A percentile compares a stretch with the other conserved stretches of the same genome.
These are phyloP conservation scores for Neoarthrinium moseri DNA, from an alignment of 2,329 filamentous ascomycete genomes.

Conservation along the genomic window DNA sequence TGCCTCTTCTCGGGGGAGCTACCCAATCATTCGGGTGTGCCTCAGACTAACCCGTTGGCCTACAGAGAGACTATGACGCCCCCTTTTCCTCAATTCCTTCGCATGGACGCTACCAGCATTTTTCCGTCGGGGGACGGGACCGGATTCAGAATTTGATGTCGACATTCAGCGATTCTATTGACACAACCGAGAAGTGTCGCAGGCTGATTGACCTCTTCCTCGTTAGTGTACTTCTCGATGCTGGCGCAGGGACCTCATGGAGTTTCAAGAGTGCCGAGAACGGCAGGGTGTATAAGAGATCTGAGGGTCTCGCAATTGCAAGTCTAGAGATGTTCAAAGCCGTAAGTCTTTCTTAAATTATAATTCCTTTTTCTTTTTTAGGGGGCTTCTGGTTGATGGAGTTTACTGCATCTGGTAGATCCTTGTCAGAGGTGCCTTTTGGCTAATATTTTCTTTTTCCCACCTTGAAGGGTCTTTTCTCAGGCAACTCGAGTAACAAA, in stretches of 20 bases:
- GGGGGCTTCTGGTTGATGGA: neutral
- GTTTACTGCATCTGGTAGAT: too few relatives aligned
- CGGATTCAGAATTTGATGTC: conserved; percentile 41
- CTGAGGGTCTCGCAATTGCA: conserved; percentile 49
- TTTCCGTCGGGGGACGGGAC: conserved; percentile 75
- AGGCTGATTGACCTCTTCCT: conserved; percentile 77
- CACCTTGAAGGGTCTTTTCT: conserved; percentile 68
- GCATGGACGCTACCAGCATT: conserved; percentile 85
- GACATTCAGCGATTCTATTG: conserved; percentile 52
- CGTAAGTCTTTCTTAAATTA: conserved; percentile 34
- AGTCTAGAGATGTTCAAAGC: conserved; percentile 90
- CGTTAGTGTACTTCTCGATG: conserved; percentile 78
- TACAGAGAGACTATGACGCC: conserved; percentile 31
- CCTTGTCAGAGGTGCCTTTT: too few relatives aligned
- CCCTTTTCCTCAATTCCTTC: conserved; percentile 67
- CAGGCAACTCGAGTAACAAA: conserved; percentile 75
- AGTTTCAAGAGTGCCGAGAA: conserved; percentile 75
- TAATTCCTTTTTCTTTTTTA: neutral
- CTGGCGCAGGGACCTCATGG: conserved; percentile 88
- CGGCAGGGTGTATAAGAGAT: conserved; percentile 12
- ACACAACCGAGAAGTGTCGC: conserved; percentile 71
- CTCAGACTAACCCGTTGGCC: too few relatives aligned
- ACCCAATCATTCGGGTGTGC: too few relatives aligned
- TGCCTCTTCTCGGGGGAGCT: too few relatives aligned
- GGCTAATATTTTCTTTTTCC: conserved; percentile 9